These are phyloP conservation scores for Leavenworthia alabamica DNA, from an alignment of 345 rosid genomes.

Conservation along the genomic window DNA sequence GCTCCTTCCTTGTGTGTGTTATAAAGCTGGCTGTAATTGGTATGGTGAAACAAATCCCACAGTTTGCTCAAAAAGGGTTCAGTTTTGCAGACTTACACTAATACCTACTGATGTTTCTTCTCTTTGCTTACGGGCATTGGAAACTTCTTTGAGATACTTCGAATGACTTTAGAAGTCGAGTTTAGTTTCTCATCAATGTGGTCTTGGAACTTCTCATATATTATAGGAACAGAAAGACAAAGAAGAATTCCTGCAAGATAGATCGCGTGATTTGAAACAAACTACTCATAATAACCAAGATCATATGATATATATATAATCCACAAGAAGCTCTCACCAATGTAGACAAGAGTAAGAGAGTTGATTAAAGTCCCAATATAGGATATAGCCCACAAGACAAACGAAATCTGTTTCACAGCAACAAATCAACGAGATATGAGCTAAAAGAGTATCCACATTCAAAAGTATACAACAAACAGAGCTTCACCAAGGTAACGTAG, in stretches of 20 bases:
- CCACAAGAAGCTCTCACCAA: constrained; percentile 47
- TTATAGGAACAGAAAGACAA: constrained; percentile 56
- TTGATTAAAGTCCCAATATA: constrained; percentile 61
- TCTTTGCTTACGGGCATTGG: constrained; percentile 45
- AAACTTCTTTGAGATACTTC: constrained; percentile 45
- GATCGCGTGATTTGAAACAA: not conserved
- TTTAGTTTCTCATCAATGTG: constrained; percentile 61
- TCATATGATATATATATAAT: not conserved
- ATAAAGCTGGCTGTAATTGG: constrained; percentile 14
- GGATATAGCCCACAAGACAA: constrained; percentile 51
- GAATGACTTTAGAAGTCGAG: constrained; percentile 37
- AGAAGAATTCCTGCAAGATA: constrained; percentile 58
- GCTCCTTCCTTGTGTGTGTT: not conserved
- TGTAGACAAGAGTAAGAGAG: constrained; percentile 66
- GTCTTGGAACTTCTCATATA: constrained; percentile 65
- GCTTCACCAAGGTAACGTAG: not conserved
- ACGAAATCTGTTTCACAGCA: constrained; percentile 46
- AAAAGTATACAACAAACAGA: not conserved
- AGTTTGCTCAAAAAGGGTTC: not conserved
- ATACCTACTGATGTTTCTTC: constrained; percentile 71
- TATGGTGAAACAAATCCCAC: not conserved
- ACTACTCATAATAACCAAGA: not conserved
- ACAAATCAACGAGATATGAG: not conserved
- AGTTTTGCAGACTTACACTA: constrained; percentile 1
- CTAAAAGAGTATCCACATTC: not conserved